Conservation (phyloP, 2,329 filamentous ascomycete species). For the Diplodia intermedia region DNA sequence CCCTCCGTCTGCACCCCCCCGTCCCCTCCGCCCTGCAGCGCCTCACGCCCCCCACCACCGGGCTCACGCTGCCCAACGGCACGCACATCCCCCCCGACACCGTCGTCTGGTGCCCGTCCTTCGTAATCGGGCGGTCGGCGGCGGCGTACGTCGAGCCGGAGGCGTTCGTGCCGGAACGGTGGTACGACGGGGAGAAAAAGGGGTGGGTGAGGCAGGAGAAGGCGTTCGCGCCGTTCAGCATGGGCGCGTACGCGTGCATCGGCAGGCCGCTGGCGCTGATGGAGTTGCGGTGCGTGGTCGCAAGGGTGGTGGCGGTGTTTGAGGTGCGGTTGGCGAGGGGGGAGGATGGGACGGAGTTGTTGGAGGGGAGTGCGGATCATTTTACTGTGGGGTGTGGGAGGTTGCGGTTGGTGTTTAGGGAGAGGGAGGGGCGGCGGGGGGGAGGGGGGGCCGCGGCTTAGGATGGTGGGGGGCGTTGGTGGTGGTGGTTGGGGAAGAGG, state of each 20-base stretch:
- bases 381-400: constrained; percentile 26
- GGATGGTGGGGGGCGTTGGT: too few species aligned
- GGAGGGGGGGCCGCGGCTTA: too few species aligned
- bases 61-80: constrained; percentile 26
- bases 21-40: constrained; percentile 49
- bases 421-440: not conserved
- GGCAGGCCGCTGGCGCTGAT: constrained; percentile 25
- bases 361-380: constrained; percentile 24
- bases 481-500: too few species aligned
- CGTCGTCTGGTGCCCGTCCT: constrained; percentile 37
- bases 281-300: constrained; percentile 59
- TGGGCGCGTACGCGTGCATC: constrained; percentile 8
- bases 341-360: constrained; percentile 12
- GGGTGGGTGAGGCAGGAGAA: constrained; percentile 39
- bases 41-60: constrained; percentile 43
- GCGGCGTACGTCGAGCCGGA: constrained; percentile 15
- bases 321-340: constrained; percentile 53
- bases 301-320: constrained; percentile 66
- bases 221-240: constrained; percentile 21
- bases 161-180: constrained; percentile 20
- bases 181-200: constrained; percentile 35
- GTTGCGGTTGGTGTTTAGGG: constrained; percentile 20
- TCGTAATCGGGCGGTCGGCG: constrained; percentile 33
- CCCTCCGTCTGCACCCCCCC: constrained; percentile 52
- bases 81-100: constrained; percentile 44